phyloP scores from a whole-genome alignment of 176 grass and related monocot species.

The Microstegium vimineum region DNA sequence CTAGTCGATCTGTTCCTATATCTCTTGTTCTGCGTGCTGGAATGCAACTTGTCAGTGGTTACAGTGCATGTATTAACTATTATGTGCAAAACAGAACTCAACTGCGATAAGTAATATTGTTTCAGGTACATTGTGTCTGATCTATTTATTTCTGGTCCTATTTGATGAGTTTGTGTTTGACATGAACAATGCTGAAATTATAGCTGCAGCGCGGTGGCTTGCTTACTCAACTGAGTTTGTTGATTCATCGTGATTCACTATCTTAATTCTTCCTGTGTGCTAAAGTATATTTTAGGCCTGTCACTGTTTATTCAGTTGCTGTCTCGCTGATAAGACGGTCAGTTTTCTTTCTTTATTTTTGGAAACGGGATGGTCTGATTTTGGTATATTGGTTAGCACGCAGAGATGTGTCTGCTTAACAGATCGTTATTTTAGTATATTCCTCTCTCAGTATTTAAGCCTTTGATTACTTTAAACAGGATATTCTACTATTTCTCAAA shows the following conservation, averaged over 20 bases:
- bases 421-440: too few relatives aligned
- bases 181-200: not conserved
- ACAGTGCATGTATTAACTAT: not conserved
- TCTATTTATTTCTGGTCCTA: not conserved
- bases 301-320: not conserved
- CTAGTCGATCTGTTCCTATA: not conserved
- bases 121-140: not conserved
- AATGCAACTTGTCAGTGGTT: not conserved
- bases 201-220: not conserved
- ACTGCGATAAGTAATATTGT: not conserved
- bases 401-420: too few relatives aligned
- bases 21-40: not conserved
- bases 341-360: too few relatives aligned
- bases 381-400: not conserved
- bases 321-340: not conserved
- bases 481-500: not conserved
- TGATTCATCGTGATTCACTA: not conserved
- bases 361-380: not conserved
- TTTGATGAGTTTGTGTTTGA: not conserved
- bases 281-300: not conserved
- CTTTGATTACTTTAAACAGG: not conserved
- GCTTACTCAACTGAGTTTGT: not conserved
- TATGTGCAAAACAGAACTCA: not conserved
- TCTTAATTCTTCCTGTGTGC: not conserved
- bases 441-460: too few relatives aligned